Evolutionary conservation across 305 asterid genomes (phyloP), one percentile per base, ranked within the genome.

Genomic region (Nicotiana rustica): DNA sequence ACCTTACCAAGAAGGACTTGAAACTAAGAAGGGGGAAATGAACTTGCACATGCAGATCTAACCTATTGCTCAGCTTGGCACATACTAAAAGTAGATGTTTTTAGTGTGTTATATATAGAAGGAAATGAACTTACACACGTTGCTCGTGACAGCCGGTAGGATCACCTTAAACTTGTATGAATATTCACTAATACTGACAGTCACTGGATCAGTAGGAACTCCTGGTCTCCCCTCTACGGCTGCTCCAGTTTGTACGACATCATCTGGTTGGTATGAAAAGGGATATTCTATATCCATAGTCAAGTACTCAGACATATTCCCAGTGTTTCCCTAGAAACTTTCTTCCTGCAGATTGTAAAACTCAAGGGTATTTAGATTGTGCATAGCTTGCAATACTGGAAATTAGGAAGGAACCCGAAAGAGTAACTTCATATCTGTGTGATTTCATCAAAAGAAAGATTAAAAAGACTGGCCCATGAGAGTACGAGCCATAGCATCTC

Each of bases 161-260:
- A 10, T 15, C 49, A 80, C 77, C 14, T 19, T 13, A 47, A 47
- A 80, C 21, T 29, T 7, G 77, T 44, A 80, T 13, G 29, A 64
- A 64, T 7, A 4, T 64, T 49, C 49, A 13, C 17, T 49, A 66
- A 9, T 8, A 17, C 10, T 8, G 69, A 65, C 29, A 36, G 41
- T 52, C 76, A 80, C 83, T 19, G 78, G 76, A 66, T 80, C 44
- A 65, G 35, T 31, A 5, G 65, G 62, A 76, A n/a, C 19, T 66
- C 65, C 47, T 29, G 41, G 19, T 80, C 77, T 49, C 29, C 77
- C 65, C 57, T 80, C 66, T 57, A 18, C 19, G 49, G 77, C 56
- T 66, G 67, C 83, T 66, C 83, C 83, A 41, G 67, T 65, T 60
- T 14, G 29, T 25, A 80, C 14, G 36, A 66, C 49, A 25, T 80